Base-by-base conservation (phyloP, 2,329 filamentous ascomycete genomes). In the Talaromyces piceae region DNA sequence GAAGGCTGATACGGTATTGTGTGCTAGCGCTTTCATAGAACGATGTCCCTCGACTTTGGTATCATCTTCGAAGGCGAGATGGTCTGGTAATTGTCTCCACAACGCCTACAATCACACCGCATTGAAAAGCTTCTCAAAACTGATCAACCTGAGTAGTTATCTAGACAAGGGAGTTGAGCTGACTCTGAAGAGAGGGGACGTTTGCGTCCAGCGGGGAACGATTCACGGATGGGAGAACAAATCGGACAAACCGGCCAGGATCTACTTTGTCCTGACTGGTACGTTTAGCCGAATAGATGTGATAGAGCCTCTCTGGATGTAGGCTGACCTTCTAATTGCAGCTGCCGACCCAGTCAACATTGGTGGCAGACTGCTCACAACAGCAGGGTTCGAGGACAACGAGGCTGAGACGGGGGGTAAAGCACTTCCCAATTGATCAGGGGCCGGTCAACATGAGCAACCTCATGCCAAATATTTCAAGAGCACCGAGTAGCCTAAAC, bases 11-110 rank as follows among this genome's bases (percentile, higher is more conserved):
- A 2, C n/a, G 51, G 49, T 12, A 54, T n/a, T n/a, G n/a, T n/a
- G n/a, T n/a, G n/a, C n/a, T 52, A 26, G 56, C 57, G n/a, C 13
- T 58, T 61, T 50, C 61, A 63, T 49, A 58, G 61, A 18, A 61
- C 61, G 6, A 23, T 60, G 27, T 65, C 59, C 22, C 49, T 66
- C 22, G 64, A 67, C 51, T 65, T 64, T 50, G 64, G 58, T 6
- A 56, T 67, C n/a, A 57, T 67, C 12, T 54, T 67, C 25, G 54
- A 59, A 12, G 64, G 63, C 1, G 59, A 58, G 28, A 59, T 67
- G 22, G 54, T 33, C n/a, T 51, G 49, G 49, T 51, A 27, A 20
- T 37, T 11, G 20, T 37, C 7, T 9, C 33, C 5, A 16, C 16
- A 8, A 16, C 8, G 6, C 4, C n/a, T 37, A 37, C 31, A 16